Percentiles rank a stretch among this genome's conserved stretches.
phyloP scores from a whole-genome alignment of 495 filamentous ascomycete species.

The Hypoxylon intermedium region DNA sequence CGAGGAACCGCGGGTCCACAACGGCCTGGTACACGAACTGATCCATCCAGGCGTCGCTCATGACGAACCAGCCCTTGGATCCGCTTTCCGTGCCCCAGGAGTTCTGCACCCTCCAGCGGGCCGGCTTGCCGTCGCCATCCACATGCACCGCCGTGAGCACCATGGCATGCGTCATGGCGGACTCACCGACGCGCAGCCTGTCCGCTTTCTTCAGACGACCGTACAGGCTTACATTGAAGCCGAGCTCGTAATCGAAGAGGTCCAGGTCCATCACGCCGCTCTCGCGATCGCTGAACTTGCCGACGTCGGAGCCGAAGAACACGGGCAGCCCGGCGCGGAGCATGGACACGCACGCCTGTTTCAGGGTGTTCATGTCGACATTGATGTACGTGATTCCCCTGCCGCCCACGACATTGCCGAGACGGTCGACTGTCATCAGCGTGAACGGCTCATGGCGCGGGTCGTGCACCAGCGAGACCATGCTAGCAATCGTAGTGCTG shows the following conservation, averaged over 20 bases:
- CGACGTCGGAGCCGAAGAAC: conserved; percentile 89
- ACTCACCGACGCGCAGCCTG: conserved; percentile 72
- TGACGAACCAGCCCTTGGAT: conserved; percentile 81
- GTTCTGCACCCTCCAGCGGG: conserved; percentile 87
- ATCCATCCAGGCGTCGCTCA: conserved; percentile 87
- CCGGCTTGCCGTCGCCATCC: conserved; percentile 62
- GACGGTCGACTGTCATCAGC: conserved; percentile 74
- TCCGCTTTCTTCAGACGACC: conserved; percentile 73
- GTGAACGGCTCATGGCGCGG: conserved; percentile 74
- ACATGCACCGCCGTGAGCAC: conserved; percentile 85
- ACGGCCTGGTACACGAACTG: conserved; percentile 88
- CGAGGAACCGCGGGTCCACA: conserved; percentile 75
- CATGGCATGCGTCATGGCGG: conserved; percentile 89
- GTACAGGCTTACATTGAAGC: conserved; percentile 72
- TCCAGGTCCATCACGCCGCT: conserved; percentile 79
- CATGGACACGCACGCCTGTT: conserved; percentile 76
- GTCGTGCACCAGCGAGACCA: conserved; percentile 85
- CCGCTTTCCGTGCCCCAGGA: conserved; percentile 74
- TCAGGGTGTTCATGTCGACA: conserved; percentile 74
- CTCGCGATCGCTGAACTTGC: conserved; percentile 71
- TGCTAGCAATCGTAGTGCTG: conserved; percentile 59
- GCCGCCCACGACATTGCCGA: conserved; percentile 80
- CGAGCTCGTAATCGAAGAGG: conserved; percentile 76
- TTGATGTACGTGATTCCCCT: conserved; percentile 79
- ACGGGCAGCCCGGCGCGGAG: conserved; percentile 75